phyloP scores from a whole-genome alignment of 139 green algal genomes.

The Pedinophyceae sp. region DNA sequence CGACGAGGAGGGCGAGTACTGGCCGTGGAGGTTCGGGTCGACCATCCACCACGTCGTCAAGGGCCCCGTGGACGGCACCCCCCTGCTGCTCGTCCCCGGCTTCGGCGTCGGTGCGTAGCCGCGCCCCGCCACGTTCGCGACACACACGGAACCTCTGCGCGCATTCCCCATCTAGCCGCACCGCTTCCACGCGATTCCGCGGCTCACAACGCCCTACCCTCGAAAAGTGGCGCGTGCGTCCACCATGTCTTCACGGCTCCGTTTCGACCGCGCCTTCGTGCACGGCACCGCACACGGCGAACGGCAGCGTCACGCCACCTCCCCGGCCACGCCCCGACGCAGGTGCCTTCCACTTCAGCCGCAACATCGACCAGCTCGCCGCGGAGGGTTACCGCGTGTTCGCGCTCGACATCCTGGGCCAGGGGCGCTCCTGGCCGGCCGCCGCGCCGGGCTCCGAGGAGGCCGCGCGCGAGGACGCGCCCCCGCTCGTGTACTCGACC shows the following conservation, averaged over 20 bases:
- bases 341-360: conserved; percentile 41
- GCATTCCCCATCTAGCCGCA: too few relatives aligned
- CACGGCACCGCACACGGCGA: too few relatives aligned
- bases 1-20: not conserved
- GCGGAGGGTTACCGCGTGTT: conserved; percentile 17
- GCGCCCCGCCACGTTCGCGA: too few relatives aligned
- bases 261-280: too few relatives aligned
- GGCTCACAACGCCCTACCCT: too few relatives aligned
- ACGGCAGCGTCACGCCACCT: too few relatives aligned
- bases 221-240: too few relatives aligned
- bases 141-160: too few relatives aligned
- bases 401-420: conserved; percentile 31
- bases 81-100: conserved; percentile 27
- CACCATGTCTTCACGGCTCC: too few relatives aligned
- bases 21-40: not conserved
- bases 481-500: conserved; percentile 13
- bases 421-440: conserved; percentile 22
- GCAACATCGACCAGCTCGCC: conserved; percentile 18
- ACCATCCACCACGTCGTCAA: not conserved
- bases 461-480: not conserved
- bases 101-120: conserved; percentile 27
- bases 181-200: too few relatives aligned
- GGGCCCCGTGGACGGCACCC: not conserved
- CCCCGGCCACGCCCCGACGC: too few relatives aligned
- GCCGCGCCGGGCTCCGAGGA: conserved; percentile 1